Evolutionary conservation across 768 basidiomycete species (phyloP), one percentile per base, ranked within the genome.

Genomic region (Auricularia auricula-judae): DNA sequence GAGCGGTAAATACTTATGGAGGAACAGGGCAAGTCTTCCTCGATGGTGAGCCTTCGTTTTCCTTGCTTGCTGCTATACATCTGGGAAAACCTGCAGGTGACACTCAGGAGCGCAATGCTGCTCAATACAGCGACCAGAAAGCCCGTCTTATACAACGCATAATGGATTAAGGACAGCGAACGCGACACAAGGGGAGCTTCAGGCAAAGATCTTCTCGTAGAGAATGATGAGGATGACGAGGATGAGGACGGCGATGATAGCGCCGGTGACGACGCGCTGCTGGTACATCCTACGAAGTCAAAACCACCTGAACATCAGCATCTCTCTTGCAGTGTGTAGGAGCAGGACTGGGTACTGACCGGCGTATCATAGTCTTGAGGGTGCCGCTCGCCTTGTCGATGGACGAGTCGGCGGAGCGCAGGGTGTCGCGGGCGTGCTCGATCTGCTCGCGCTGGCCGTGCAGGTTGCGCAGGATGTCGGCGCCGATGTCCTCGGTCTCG

Each of bases 401-500:
- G 3, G 89, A 87, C 21, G 82, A 81, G 71, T 98, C 95, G 39
- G 96, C 94, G 53, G 87, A 83, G 69, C 85, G 82, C 39, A 99
- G 82, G 56, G 91, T 95, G 75, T 91, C 89, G 70, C 96, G 78
- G 33, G 96, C 84, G 72, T 95, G 89, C 78, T 94, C 89, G 65
- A 99, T 95, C 75, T 94, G 93, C 72, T 98, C 97, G 68, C 97
- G 77, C 76, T 99, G 97, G 1, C 80, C 78, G 63, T 93, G 77
- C 67, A 99, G 79, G 73, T 89, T 93, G 72, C 86, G 74, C 68
- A 99, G 73, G 68, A 99, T 98, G 70, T 93, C 93, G 11, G 93
- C 88, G 8, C 97, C 97, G 54, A 98, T 88, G 71, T 91, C 87
- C 77, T 98, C 97, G 12, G 97, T 98, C 79, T 99, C 96, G 36